Base-by-base conservation (phyloP, 2,329 filamentous ascomycete genomes). In the Ophiocordyceps polyrhachis-furcata region DNA sequence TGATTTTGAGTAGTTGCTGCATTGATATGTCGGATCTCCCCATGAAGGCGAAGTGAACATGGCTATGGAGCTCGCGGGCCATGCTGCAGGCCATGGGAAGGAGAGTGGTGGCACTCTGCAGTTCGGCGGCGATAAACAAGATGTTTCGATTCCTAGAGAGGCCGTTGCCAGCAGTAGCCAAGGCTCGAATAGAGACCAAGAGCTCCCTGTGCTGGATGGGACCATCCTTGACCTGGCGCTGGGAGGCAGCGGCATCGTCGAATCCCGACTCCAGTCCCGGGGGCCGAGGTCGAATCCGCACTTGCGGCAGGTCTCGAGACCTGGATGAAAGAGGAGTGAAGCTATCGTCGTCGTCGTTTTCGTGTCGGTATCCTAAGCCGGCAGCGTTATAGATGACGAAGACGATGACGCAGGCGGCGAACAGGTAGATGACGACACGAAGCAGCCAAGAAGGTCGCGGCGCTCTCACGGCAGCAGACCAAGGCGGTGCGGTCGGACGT, bases 1-100 rank as follows among this genome's bases (percentile, higher is more conserved):
- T 95, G 47, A 94, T 68, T 44, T 76, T 68, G 52, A 80, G 69
- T 29, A 96, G 67, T 31, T 83, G 74, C 14, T 78, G 70, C 43
- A 93, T 61, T 0, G 74, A 65, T 43, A 94, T 72, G 13, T 79
- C 73, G 48, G 79, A 81, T 47, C 81, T 72, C 43, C 87, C 81
- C 63, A 93, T 72, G 4, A 96, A 62, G 0, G 76, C 81, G 56
- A 93, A 81, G 58, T 96, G 89, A 9, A 95, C 86, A 49, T 77
- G 71, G 55, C 77, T 93, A 47, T 73, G 68, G 46, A 73, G 69
- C 59, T 78, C 71, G 20, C 60, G 60, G 7, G 79, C 79, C 88
- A 95, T 95, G 53, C 84, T 75, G 60, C 91, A 96, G 6, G 88
- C 85, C 56, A 94, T 68, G 0, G 87, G 86, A 29, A 94, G 65